A percentile compares a stretch with the other conserved stretches of the same genome.
These are phyloP conservation scores for Dichotomocladium elegans DNA, from an alignment of 371 early-diverging fungal genomes.

Conservation along the genomic window DNA sequence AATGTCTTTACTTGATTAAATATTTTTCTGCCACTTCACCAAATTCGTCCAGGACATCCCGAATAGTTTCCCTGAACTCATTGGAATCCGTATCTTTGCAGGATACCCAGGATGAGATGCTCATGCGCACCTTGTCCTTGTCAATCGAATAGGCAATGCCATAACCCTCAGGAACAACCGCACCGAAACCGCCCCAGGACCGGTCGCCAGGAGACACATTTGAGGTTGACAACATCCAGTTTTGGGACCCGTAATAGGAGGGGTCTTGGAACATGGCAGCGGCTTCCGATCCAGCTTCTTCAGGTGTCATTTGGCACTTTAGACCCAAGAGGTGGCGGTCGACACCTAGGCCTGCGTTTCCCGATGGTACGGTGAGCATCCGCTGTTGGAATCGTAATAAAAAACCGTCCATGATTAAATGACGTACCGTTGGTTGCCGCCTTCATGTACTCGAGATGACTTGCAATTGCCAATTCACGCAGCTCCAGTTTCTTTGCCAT, in stretches of 20 bases:
- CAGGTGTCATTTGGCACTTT: constrained; percentile 78
- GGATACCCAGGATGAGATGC: constrained; percentile 63
- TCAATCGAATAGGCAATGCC: constrained; percentile 91
- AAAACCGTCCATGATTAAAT: constrained; percentile 46
- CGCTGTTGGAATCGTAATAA: constrained; percentile 44
- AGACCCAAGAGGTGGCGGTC: constrained; percentile 89
- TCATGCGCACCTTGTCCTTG: constrained; percentile 74
- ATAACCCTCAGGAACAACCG: constrained; percentile 78
- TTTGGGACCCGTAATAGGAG: constrained; percentile 57
- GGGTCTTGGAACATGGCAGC: constrained; percentile 71
- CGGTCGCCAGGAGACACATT: constrained; percentile 80
- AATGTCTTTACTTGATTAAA: constrained; percentile 17
- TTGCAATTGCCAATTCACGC: constrained; percentile 58
- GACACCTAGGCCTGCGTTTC: constrained; percentile 69
- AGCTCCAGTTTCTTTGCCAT: constrained; percentile 51
- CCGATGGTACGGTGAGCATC: constrained; percentile 41
- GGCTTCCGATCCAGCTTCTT: constrained; percentile 45
- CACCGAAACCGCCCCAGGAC: constrained; percentile 75
- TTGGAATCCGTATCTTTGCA: constrained; percentile 45
- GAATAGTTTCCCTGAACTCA: constrained; percentile 53
- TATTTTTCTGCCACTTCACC: constrained; percentile 40
- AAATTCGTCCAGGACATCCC: constrained; percentile 55
- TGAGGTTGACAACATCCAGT: constrained; percentile 77
- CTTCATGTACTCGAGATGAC: constrained; percentile 66
- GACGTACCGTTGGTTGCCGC: constrained; percentile 57